Conservation (phyloP, 2,329 filamentous ascomycete genomes). For the Ascochyta clinopodiicola region DNA sequence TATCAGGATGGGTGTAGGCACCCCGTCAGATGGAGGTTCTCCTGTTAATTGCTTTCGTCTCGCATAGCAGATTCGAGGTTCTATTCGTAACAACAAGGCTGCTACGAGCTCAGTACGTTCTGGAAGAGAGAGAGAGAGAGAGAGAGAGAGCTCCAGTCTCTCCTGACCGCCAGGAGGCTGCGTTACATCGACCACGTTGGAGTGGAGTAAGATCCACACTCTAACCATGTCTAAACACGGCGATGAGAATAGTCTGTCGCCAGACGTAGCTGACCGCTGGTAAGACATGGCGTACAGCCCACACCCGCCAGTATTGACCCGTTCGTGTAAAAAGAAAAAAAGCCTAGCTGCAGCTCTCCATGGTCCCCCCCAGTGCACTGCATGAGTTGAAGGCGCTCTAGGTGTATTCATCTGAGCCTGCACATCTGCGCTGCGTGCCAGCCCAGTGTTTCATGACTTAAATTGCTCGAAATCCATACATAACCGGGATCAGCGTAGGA, state of each 20-base stretch:
- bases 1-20: neutral
- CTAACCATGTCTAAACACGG: neutral
- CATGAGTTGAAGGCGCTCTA: neutral
- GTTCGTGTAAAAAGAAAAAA: neutral
- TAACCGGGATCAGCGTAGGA: too few species aligned
- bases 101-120: neutral
- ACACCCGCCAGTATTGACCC: neutral
- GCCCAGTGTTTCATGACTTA: neutral
- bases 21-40: neutral
- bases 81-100: neutral
- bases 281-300: neutral
- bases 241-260: neutral
- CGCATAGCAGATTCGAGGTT: neutral
- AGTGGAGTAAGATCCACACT: neutral
- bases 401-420: neutral
- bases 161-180: neutral
- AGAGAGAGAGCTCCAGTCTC: neutral
- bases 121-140: neutral
- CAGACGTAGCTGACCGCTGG: neutral
- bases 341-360: neutral
- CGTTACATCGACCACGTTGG: neutral
- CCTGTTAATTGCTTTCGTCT: neutral
- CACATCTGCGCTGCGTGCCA: neutral
- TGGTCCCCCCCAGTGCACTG: neutral
- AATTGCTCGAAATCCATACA: too few species aligned